A percentile compares a stretch with the other conserved stretches of the same genome.
These are phyloP conservation scores for Crithidia thermophila DNA, from an alignment of 208 protist species.

Conservation along the genomic window DNA sequence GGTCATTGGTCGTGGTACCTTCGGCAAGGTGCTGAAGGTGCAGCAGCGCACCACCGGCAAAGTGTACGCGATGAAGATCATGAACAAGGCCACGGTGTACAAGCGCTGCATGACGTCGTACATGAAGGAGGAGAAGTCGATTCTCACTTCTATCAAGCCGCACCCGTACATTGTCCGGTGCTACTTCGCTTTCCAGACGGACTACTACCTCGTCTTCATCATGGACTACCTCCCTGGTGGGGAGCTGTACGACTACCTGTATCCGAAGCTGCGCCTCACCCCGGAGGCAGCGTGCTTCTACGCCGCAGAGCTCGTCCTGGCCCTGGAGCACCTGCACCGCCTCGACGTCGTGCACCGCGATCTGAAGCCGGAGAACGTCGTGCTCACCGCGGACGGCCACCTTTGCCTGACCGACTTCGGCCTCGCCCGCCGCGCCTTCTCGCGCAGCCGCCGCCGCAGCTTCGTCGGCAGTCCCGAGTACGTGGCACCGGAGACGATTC, in stretches of 20 bases:
- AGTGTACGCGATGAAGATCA: constrained; percentile 93
- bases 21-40: constrained; percentile 96
- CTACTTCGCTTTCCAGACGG: constrained; percentile 89
- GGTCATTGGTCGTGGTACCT: constrained; percentile 92
- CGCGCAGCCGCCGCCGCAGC: constrained; percentile 60
- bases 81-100: constrained; percentile 85
- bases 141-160: constrained; percentile 71
- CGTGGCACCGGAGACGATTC: constrained; percentile 92
- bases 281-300: constrained; percentile 78
- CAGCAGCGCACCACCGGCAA: constrained; percentile 44
- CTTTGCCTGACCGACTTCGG: constrained; percentile 90
- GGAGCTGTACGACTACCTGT: constrained; percentile 94
- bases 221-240: constrained; percentile 95
- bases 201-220: constrained; percentile 89
- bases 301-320: constrained; percentile 90
- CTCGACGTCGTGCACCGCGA: constrained; percentile 89
- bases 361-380: constrained; percentile 92
- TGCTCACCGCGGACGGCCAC: constrained; percentile 85
- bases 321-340: constrained; percentile 88
- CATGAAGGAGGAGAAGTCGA: constrained; percentile 83
- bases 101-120: constrained; percentile 87
- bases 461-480: constrained; percentile 93
- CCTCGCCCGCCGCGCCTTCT: constrained; percentile 79
- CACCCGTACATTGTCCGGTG: constrained; percentile 91
- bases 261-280: constrained; percentile 57